These are phyloP conservation scores for Blastobotrys niveus DNA, from an alignment of 1,139 yeast genomes.

Conservation along the genomic window DNA sequence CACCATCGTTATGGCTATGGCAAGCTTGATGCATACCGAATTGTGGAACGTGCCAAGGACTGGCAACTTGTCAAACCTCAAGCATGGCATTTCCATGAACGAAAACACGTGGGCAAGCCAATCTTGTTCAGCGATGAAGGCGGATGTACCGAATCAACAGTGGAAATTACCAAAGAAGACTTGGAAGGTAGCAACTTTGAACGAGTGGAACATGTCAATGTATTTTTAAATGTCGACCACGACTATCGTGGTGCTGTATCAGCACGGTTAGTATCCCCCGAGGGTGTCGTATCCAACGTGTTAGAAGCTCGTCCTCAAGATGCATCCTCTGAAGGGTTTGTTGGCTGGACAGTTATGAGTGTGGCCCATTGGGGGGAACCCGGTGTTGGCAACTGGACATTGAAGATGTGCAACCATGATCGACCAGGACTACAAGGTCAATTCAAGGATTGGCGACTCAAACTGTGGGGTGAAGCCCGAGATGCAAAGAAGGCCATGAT, in stretches of 20 bases:
- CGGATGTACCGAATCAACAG: constrained; percentile 37
- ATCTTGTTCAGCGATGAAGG: constrained; percentile 28
- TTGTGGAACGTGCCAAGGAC: constrained; percentile 67
- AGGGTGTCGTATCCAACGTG: constrained; percentile 64
- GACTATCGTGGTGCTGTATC: constrained; percentile 64
- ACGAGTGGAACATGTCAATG: constrained; percentile 78
- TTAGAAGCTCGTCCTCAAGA: constrained; percentile 70
- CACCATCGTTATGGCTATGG: constrained; percentile 94
- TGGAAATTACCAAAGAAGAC: constrained; percentile 47
- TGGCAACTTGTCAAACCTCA: constrained; percentile 91
- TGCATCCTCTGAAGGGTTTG: constrained; percentile 51
- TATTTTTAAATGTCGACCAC: constrained; percentile 66
- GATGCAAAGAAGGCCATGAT: constrained; percentile 57
- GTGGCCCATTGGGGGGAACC: constrained; percentile 97
- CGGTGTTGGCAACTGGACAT: constrained; percentile 77
- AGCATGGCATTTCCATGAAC: constrained; percentile 64
- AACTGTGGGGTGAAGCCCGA: constrained; percentile 72
- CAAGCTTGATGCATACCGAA: constrained; percentile 71
- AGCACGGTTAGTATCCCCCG: constrained; percentile 65
- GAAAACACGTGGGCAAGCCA: constrained; percentile 31
- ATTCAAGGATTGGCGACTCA: constrained; percentile 67
- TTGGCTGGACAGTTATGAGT: constrained; percentile 91
- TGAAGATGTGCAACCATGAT: constrained; percentile 51
- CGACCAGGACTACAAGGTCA: constrained; percentile 34
- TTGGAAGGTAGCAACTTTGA: constrained; percentile 56